These are phyloP conservation scores for Neurospora sp. DNA, from an alignment of 495 filamentous ascomycete genomes.

Conservation along the genomic window DNA sequence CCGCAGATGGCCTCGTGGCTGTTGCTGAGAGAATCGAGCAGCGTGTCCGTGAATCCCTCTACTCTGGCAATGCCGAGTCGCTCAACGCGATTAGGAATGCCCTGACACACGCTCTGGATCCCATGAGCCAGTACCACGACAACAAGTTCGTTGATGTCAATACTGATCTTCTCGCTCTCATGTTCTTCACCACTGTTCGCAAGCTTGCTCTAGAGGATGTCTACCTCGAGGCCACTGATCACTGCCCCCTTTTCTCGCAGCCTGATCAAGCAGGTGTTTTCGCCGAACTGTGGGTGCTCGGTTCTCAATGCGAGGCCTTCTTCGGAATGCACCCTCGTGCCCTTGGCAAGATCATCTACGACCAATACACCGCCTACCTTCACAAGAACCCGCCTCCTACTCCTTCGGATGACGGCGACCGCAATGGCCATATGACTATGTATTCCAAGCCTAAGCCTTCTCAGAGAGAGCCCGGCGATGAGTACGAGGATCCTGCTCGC, in stretches of 20 bases:
- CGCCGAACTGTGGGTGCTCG: constrained; percentile 20
- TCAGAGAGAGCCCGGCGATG: neutral
- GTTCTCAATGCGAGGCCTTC: constrained; percentile 21
- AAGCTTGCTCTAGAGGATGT: constrained; percentile 16
- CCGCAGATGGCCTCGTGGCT: neutral
- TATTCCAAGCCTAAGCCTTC: constrained; percentile 15
- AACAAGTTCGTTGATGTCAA: constrained; percentile 14
- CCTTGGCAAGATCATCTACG: constrained; percentile 17
- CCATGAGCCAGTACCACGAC: constrained; percentile 1
- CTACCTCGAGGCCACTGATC: constrained; percentile 18
- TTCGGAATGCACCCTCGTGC: constrained; percentile 14
- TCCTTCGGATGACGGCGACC: neutral
- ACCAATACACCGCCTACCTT: constrained; percentile 8
- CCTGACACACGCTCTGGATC: constrained; percentile 8
- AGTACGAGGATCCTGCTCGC: neutral
- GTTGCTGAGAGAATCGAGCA: constrained; percentile 1
- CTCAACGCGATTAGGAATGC: constrained; percentile 5
- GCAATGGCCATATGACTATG: constrained; percentile 11
- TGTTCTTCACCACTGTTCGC: constrained; percentile 18
- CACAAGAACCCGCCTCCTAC: constrained; percentile 5
- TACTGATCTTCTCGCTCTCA: constrained; percentile 10
- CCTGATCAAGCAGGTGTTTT: constrained; percentile 22
- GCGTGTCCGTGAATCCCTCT: constrained; percentile 3
- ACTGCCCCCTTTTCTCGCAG: constrained; percentile 19
- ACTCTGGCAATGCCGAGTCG: constrained; percentile 4